phyloP scores from a whole-genome alignment of 2,329 filamentous ascomycete genomes.

The Coniochaeta ligniaria region DNA sequence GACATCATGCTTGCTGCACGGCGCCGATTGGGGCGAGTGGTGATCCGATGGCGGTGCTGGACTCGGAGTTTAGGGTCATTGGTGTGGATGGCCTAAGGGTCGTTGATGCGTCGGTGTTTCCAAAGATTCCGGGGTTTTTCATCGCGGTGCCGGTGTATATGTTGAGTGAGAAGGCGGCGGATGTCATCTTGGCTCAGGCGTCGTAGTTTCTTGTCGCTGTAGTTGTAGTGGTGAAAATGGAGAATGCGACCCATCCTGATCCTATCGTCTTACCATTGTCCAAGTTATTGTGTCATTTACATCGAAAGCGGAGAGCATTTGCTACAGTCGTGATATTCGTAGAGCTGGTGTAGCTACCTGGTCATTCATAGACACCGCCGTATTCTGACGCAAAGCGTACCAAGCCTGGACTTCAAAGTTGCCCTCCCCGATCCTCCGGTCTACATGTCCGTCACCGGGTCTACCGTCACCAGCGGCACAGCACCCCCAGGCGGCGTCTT shows the following conservation, averaged over 20 bases:
- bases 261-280: no score
- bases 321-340: neutral
- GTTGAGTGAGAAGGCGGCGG: slow-evolving; percentile 48
- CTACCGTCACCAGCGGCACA: neutral
- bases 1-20: slow-evolving; percentile 49
- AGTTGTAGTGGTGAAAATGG: no score
- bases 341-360: neutral
- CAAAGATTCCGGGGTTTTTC: slow-evolving; percentile 33
- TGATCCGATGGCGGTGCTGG: slow-evolving; percentile 48
- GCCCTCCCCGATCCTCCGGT: neutral
- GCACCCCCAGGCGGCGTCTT: neutral
- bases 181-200: neutral
- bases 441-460: neutral
- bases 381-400: neutral
- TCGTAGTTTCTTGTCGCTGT: no score
- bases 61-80: slow-evolving; percentile 47
- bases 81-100: slow-evolving; percentile 48
- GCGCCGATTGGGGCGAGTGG: slow-evolving; percentile 45
- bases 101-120: slow-evolving; percentile 52
- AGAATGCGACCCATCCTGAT: no score
- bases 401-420: neutral
- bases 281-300: neutral
- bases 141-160: slow-evolving; percentile 43
- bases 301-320: neutral
- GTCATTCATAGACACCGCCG: neutral